Conservation (phyloP, 1,284 basidiomycete genomes). For the Apiotrichum siamense region DNA sequence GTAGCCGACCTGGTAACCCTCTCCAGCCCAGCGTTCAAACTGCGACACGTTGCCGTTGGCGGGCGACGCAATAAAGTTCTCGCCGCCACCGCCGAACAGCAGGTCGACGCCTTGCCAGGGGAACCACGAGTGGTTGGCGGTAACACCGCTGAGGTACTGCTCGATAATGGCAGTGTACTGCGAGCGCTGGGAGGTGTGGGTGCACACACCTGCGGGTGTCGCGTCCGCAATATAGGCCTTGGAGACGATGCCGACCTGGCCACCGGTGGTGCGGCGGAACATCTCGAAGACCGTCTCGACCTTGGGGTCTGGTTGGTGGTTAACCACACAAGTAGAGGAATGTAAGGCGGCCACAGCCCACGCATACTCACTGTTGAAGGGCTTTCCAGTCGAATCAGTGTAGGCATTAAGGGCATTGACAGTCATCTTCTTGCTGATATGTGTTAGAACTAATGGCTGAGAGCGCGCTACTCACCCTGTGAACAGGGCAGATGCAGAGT, state of each 20-base stretch:
- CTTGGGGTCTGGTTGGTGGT: too few relatives aligned
- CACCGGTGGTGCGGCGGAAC: slow-evolving; percentile 38
- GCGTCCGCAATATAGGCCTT: slow-evolving; percentile 49
- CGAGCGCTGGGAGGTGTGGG: slow-evolving; percentile 41
- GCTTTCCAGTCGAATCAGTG: slow-evolving; percentile 33
- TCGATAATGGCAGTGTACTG: slow-evolving; percentile 44
- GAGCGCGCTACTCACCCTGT: slow-evolving; percentile 25
- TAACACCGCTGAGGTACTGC: slow-evolving; percentile 44
- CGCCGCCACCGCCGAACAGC: slow-evolving; percentile 46
- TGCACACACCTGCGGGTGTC: slow-evolving; percentile 44
- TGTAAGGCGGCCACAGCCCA: too few relatives aligned
- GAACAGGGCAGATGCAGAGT: slow-evolving; percentile 49
- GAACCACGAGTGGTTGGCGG: slow-evolving; percentile 45
- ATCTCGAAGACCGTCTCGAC: slow-evolving; percentile 46
- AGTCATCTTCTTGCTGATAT: slow-evolving; percentile 38
- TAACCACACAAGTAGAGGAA: too few relatives aligned
- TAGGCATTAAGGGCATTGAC: slow-evolving; percentile 49
- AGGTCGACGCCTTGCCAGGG: slow-evolving; percentile 43
- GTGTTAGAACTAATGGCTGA: neutral
- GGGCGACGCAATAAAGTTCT: slow-evolving; percentile 40
- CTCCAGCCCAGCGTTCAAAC: slow-evolving; percentile 40
- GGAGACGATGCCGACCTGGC: slow-evolving; percentile 48
- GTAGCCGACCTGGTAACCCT: slow-evolving; percentile 45
- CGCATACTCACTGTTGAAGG: slow-evolving; percentile 39
- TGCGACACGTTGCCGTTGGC: slow-evolving; percentile 44